A percentile compares a stretch with the other conserved stretches of the same genome.
Conservation (phyloP, 1,284 basidiomycete species). For the Cerrena zonata region DNA sequence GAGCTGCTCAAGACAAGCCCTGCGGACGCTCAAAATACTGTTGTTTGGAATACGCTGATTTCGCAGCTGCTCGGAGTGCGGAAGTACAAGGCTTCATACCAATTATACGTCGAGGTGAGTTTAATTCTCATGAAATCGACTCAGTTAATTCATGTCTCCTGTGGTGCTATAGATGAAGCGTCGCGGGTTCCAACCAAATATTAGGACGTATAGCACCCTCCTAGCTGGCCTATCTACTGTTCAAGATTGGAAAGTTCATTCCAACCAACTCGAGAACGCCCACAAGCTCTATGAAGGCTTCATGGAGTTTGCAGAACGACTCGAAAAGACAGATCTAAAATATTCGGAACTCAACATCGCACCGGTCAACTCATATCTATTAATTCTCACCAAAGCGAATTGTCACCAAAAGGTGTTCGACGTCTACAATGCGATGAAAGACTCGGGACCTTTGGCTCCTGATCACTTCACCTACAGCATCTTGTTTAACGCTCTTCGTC, state of each 20-base stretch:
- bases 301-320: slow-evolving; percentile 39
- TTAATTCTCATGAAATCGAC: neutral
- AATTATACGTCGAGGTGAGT: slow-evolving; percentile 63
- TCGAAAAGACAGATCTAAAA: slow-evolving; percentile 42
- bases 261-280: slow-evolving; percentile 55
- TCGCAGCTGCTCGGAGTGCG: slow-evolving; percentile 49
- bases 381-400: slow-evolving; percentile 52
- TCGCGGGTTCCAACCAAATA: slow-evolving; percentile 60
- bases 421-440: slow-evolving; percentile 59
- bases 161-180: slow-evolving; percentile 65
- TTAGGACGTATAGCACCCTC: slow-evolving; percentile 61
- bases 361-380: slow-evolving; percentile 56
- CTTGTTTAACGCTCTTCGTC: slow-evolving; percentile 50
- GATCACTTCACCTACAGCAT: slow-evolving; percentile 53
- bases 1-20: slow-evolving; percentile 58
- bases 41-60: slow-evolving; percentile 72
- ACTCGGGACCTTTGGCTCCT: slow-evolving; percentile 51
- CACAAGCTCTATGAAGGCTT: slow-evolving; percentile 55
- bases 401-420: slow-evolving; percentile 63
- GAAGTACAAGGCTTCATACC: slow-evolving; percentile 52
- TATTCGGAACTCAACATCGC: slow-evolving; percentile 39
- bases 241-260: slow-evolving; percentile 47
- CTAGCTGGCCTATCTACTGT: slow-evolving; percentile 55
- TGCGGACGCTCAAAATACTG: slow-evolving; percentile 60
- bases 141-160: slow-evolving; percentile 1